Evolutionary conservation across 352 stramenopile genomes (phyloP).

Genomic region (Albugo candida): DNA sequence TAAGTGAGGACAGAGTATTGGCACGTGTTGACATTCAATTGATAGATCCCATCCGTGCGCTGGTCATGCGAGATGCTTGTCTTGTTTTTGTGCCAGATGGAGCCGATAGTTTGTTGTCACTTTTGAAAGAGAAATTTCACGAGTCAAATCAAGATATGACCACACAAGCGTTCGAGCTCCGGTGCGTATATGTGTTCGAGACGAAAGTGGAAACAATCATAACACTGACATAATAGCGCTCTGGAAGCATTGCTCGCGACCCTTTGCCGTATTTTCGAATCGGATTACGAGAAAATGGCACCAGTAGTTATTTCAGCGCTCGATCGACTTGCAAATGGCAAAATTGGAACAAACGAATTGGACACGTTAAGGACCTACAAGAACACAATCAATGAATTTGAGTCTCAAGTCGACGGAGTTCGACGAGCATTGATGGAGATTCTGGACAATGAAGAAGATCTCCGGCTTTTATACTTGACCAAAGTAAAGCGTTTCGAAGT

Average conservation of each 20-base stretch:
- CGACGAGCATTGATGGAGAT: constrained; percentile 4
- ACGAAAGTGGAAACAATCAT: background rate
- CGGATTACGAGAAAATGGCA: background rate
- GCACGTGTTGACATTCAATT: background rate
- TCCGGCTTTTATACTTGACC: constrained; percentile 6
- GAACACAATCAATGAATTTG: constrained; percentile 4
- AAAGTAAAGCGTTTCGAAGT: background rate
- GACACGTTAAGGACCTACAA: constrained; percentile 6
- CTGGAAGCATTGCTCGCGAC: constrained; percentile 3
- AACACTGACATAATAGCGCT: constrained; percentile 1
- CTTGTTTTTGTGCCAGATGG: constrained; percentile 16
- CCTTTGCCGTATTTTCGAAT: background rate
- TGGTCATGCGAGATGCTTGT: constrained; percentile 18
- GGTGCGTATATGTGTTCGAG: constrained; percentile 7
- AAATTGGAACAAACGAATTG: constrained; percentile 8
- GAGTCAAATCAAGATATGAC: background rate
- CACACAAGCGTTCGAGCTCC: constrained; percentile 39
- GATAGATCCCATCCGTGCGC: constrained; percentile 19
- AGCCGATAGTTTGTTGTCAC: constrained; percentile 6
- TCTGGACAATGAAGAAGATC: constrained; percentile 4
- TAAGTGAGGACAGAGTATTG: background rate
- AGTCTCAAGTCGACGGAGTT: constrained; percentile 5
- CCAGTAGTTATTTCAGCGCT: constrained; percentile 1
- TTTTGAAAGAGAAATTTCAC: constrained; percentile 6
- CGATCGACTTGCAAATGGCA: constrained; percentile 6